Conservation (phyloP, 1,139 yeast genomes). For the Blastobotrys proliferans region DNA sequence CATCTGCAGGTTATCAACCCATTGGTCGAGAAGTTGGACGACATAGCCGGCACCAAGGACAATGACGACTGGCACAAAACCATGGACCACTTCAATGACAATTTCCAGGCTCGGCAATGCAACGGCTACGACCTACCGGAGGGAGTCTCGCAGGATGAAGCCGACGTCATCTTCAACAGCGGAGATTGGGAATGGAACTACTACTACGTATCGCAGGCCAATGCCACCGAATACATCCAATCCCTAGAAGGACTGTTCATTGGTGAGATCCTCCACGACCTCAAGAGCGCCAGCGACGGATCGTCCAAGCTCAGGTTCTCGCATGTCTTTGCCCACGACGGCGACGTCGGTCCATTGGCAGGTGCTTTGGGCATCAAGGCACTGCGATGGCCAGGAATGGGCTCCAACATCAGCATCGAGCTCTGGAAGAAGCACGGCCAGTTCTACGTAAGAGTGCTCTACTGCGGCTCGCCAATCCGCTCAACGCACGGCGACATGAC, state of each 20-base stretch:
- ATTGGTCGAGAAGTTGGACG: conserved; percentile 24
- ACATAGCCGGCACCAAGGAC: conserved; percentile 28
- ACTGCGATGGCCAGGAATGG: conserved; percentile 45
- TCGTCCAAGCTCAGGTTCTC: conserved; percentile 29
- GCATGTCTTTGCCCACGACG: conserved; percentile 43
- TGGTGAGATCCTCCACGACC: conserved; percentile 33
- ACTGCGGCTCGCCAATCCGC: conserved; percentile 32
- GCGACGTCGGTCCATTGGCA: conserved; percentile 37
- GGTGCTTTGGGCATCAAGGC: conserved; percentile 35
- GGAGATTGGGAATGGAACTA: conserved; percentile 43
- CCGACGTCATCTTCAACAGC: conserved; percentile 37
- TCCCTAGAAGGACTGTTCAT: conserved; percentile 37
- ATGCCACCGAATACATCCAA: conserved; percentile 35
- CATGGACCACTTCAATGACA: conserved; percentile 42
- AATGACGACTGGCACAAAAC: conserved; percentile 30
- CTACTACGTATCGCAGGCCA: conserved; percentile 32
- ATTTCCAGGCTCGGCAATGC: conserved; percentile 38
- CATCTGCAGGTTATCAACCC: conserved; percentile 31
- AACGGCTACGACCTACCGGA: conserved; percentile 35
- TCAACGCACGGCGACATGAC: conserved; percentile 17
- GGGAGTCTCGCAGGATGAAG: conserved; percentile 29
- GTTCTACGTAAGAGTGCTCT: conserved; percentile 36
- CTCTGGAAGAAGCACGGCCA: conserved; percentile 29
- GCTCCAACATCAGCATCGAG: conserved; percentile 40
- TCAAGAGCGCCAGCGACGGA: conserved; percentile 30